Base-by-base conservation (phyloP, 768 basidiomycete genomes). In the Vishniacozyma victoriae region DNA sequence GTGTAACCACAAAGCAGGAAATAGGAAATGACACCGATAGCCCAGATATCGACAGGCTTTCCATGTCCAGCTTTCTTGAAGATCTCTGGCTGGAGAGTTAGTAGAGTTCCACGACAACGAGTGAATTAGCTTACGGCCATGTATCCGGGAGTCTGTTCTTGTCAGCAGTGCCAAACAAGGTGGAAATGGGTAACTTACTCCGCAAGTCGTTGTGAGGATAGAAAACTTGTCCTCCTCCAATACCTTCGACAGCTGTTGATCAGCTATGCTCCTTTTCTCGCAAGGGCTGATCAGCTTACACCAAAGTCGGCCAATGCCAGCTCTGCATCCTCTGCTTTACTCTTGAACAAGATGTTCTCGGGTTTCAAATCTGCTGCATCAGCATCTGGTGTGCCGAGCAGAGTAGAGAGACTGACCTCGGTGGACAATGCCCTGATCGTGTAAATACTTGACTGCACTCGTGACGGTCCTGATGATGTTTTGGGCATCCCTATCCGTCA, bases 231-330 rank as follows among this genome's bases (percentile, higher is more conserved):
- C 83, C 59, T 89, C 88, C 29, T 92, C 84, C 79, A 97, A 85
- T 35, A 96, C 80, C 26, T 89, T 82, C 7, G 68, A 70, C 36
- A 73, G 49, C 59, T 62, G 29, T 22, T 35, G 29, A 18, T 36
- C 25, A 44, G 52, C 41, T 22, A 31, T 23, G 13, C 24, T 24
- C 4, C n/a, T 25, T 44, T 11, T 24, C 7, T 18, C n/a, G 29
- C 1, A 19, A 35, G n/a, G 29, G 9, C 9, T 5, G 39, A 14
- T 19, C 48, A 31, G 65, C 84, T 84, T 50, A 95, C 78, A 15
- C 92, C 93, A 69, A 99, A 99, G 72, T 99, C 93, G 0, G 93
- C 93, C 49, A 99, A 83, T 83, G 95, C 87, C 62, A 99, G 84
- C 64, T 93, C 91, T 14, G 91, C 84, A 35, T 89, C 87, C 71